These are phyloP conservation scores for Dactylorhiza incarnata DNA, from an alignment of 106 monocot genomes.

Conservation along the genomic window DNA sequence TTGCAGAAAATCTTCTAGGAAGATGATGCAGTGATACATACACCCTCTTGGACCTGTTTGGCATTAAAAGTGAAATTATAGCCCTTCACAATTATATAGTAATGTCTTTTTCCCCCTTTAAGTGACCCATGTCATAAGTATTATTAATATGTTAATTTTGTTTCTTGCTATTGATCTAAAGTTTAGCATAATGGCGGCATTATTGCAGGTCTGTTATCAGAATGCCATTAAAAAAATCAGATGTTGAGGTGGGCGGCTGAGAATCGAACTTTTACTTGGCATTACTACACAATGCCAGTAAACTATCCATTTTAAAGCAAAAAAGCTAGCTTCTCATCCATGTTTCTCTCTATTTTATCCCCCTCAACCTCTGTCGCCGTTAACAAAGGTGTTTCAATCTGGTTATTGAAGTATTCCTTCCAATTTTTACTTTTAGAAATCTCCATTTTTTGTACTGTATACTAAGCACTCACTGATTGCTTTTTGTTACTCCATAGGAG, in stretches of 20 bases:
- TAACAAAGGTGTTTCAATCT: not conserved
- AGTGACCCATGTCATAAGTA: not conserved
- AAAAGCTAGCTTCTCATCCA: not conserved
- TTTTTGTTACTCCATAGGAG: slow-evolving; percentile 39
- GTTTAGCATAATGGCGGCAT: not conserved
- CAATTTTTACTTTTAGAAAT: not conserved
- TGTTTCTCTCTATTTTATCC: not conserved
- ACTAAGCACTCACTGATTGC: slow-evolving; percentile 29
- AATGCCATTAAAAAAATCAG: not conserved
- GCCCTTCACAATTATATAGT: not conserved
- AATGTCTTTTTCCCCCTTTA: not conserved
- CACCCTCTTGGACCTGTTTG: slow-evolving; percentile 36
- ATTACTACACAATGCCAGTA: not conserved
- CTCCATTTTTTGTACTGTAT: no score
- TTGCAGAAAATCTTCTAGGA: not conserved
- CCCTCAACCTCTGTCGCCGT: not conserved
- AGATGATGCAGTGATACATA: slow-evolving; percentile 15
- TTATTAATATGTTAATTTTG: not conserved
- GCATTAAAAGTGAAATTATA: slow-evolving; percentile 14
- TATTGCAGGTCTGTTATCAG: not conserved
- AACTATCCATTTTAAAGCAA: not conserved
- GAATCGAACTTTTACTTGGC: slow-evolving; percentile 1
- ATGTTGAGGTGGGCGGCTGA: not conserved
- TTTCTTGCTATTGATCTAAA: not conserved
- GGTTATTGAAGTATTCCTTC: slow-evolving; percentile 9